Evolutionary conservation across 1,139 yeast genomes (phyloP), one percentile per base, ranked within the genome.

Genomic region (Pichiaceae sp.): DNA sequence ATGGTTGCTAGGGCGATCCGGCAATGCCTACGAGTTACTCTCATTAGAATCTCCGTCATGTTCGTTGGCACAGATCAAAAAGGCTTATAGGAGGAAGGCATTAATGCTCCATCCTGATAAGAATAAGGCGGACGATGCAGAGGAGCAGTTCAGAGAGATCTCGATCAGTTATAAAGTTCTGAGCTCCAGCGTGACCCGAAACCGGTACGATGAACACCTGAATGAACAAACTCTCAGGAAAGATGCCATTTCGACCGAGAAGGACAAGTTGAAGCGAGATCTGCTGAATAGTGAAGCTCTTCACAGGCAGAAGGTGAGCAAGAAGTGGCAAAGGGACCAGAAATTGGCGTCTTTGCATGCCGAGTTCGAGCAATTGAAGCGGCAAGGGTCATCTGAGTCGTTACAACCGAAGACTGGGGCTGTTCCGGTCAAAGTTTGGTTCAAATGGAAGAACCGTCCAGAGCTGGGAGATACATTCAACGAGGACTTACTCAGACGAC

Each of bases 401-500:
- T 6, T 6, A 6, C 16, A 25, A 12, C 7, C 16, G 6, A 9
- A 8, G n/a, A 5, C 28, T 12, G 8, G 8, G 24, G 24, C 7
- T 8, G 6, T 25, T 14, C 28, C 28, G n/a, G n/a, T 15, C 23
- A 39, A 42, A 25, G 53, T 55, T 4, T 35, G 51, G 11, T 59
- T 72, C 14, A 61, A 56, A 41, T 71, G 78, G 75, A 72, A 71
- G 45, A 59, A 59, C 39, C 61, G 61, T 37, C 59, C 62, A 3
- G 67, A 63, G 34, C 39, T 69, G 9, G 14, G 14, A 11, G 49
- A 49, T 1, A 41, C 54, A 21, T 56, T 72, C 25, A 59, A 57
- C 21, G 48, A 47, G 3, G 63, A 59, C 2, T 54, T 65, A 1
- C 46, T 74, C 11, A 28, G 31, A 14, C 56, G 60, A 35, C 56